Evolutionary conservation across 441 rosid genomes (phyloP), one percentile per base, ranked within the genome.

Genomic region (Theobroma grandiflorum): DNA sequence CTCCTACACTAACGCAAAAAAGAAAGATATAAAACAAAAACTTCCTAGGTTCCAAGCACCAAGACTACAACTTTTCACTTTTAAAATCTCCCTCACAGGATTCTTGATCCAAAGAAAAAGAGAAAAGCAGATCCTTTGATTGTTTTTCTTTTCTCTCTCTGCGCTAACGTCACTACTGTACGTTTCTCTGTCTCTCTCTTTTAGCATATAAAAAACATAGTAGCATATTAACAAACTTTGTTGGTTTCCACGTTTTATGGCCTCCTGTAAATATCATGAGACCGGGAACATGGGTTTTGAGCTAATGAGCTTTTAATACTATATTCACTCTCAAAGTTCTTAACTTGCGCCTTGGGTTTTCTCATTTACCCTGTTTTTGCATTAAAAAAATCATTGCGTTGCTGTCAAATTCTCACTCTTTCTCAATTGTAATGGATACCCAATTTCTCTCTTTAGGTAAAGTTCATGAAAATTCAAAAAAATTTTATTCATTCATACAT

Each of bases 291-390:
- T 37, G 18, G 47, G 76, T 18, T 38, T 53, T 53, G 63, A 53
- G 35, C 6, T 72, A 37, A 2, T 52, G 63, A 18, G 76, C 33
- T n/a, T 35, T 67, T 78, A 10, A 4, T 22, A 33, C 78, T 71
- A 40, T 66, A 35, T 78, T 82, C 83, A 69, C 43, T 22, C 31
- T 12, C 45, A 74, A 62, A 76, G 72, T 43, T 74, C 72, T 37
- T 74, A n/a, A 59, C 59, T 76, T 67, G 71, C 72, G 37, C 49
- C 45, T 64, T 50, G 79, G 50, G 10, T 52, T 76, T 64, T 64
- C 53, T 40, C 40, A 8, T 40, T 42, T 20, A 38, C 40, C 53
- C 52, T 22, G 52, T 58, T 74, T 15, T 22, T 57, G 62, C 77
- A 15, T 74, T 74, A 42, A 58, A 73, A 73, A 26, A 40, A 57